A percentile compares a stretch with the other conserved stretches of the same genome.
These are phyloP conservation scores for Viridothelium virens DNA, from an alignment of 495 filamentous ascomycete genomes.

Conservation along the genomic window DNA sequence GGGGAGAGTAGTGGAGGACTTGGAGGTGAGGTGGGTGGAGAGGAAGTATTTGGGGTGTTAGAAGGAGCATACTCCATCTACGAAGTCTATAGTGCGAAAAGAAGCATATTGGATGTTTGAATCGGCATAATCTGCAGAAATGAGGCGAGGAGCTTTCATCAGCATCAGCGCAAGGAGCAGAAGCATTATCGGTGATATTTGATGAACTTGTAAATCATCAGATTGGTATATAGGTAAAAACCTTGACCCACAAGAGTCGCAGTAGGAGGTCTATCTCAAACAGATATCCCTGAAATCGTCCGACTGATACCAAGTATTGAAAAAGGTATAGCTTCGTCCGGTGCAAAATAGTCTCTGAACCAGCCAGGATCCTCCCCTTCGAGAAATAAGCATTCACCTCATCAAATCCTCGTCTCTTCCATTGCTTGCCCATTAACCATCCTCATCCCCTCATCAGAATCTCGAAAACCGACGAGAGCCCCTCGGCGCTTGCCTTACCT, in stretches of 20 bases:
- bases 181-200: background rate
- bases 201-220: constrained; percentile 2
- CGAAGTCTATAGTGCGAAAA: no score
- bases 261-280: background rate
- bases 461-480: constrained; percentile 3
- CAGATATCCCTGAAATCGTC: background rate
- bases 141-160: background rate
- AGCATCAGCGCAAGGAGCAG: background rate
- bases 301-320: background rate
- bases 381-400: background rate
- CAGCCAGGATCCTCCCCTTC: background rate
- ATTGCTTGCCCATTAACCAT: background rate
- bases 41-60: constrained; percentile 71
- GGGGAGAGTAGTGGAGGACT: constrained; percentile 65
- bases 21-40: constrained; percentile 77
- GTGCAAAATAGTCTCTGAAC: background rate
- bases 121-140: background rate
- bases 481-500: constrained; percentile 6
- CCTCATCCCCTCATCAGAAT: background rate
- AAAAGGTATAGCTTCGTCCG: background rate
- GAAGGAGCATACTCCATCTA: no score
- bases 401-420: background rate
- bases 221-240: constrained; percentile 9
- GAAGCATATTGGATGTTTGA: no score
- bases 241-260: background rate